phyloP scores from a whole-genome alignment of 208 protist species.

The Porcisia hertigi region DNA sequence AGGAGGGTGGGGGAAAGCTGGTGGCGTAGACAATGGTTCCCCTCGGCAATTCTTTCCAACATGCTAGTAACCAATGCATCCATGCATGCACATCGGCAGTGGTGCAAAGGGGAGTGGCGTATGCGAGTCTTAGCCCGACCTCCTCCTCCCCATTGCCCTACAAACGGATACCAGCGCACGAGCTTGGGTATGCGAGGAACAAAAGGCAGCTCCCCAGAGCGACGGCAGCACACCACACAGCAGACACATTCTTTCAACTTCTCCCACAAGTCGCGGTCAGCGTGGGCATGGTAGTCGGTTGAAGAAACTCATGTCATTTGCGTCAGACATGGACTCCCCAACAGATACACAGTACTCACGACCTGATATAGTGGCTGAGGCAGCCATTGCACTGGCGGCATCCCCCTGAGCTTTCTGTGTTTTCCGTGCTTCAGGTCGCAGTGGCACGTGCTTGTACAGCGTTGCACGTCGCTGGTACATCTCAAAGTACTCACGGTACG shows the following conservation, averaged over 20 bases:
- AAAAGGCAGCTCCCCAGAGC: background rate
- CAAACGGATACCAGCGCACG: background rate
- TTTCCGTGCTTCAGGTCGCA: background rate
- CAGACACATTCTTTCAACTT: background rate
- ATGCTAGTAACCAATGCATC: background rate
- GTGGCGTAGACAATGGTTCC: background rate
- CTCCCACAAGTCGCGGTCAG: background rate
- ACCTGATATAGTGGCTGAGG: background rate
- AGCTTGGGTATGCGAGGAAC: background rate
- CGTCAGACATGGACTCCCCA: background rate
- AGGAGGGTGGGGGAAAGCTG: background rate
- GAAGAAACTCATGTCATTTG: constrained; percentile 9
- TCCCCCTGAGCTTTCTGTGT: background rate
- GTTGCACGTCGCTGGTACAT: constrained; percentile 60
- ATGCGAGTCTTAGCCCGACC: background rate
- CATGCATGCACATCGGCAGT: background rate
- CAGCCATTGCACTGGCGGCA: background rate
- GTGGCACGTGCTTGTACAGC: constrained; percentile 43
- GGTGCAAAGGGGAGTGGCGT: background rate
- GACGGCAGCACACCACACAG: background rate
- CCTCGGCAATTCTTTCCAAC: background rate
- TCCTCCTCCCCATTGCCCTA: background rate
- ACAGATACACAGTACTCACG: constrained; percentile 16
- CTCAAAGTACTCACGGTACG: constrained; percentile 71
- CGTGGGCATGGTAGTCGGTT: constrained; percentile 20